Percentiles rank a stretch among this genome's conserved stretches.
Conservation (phyloP, 176 grass and related monocot species). For the Microstegium vimineum region DNA sequence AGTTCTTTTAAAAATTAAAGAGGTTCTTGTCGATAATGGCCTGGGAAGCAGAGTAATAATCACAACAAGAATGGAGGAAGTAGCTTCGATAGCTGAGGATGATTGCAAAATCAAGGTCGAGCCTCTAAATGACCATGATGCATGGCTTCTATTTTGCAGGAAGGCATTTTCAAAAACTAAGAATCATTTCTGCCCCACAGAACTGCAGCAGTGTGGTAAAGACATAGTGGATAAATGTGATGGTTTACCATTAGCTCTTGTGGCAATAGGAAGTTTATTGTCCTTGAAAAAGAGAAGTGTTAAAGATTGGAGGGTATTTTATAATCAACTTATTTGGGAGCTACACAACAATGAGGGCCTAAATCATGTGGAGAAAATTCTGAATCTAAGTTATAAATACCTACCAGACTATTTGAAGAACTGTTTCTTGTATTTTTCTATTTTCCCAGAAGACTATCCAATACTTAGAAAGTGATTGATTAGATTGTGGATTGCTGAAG, state of each 20-base stretch:
- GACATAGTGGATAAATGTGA: constrained; percentile 37
- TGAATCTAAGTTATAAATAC: constrained; percentile 50
- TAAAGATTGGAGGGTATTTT: constrained; percentile 30
- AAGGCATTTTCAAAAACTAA: constrained; percentile 29
- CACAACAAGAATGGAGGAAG: constrained; percentile 24
- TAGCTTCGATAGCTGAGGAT: constrained; percentile 36
- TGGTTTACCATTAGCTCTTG: constrained; percentile 52
- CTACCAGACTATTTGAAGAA: constrained; percentile 48
- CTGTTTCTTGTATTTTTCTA: constrained; percentile 51
- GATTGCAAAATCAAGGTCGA: constrained; percentile 15
- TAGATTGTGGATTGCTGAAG: constrained; percentile 53
- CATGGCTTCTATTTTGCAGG: constrained; percentile 40
- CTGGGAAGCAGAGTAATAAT: constrained; percentile 35
- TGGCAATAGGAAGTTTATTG: constrained; percentile 36
- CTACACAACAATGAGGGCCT: constrained; percentile 32
- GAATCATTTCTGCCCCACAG: constrained; percentile 14
- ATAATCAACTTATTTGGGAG: constrained; percentile 41
- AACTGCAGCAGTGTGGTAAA: constrained; percentile 4
- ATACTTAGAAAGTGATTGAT: constrained; percentile 26
- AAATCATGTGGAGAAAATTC: constrained; percentile 27
- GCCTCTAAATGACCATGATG: neutral
- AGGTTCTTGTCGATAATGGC: constrained; percentile 2
- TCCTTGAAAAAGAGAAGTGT: neutral
- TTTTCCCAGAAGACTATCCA: constrained; percentile 50
- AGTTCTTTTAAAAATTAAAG: neutral